These are phyloP conservation scores for Tympanopsis confertula DNA, from an alignment of 2,329 filamentous ascomycete species.

Conservation along the genomic window DNA sequence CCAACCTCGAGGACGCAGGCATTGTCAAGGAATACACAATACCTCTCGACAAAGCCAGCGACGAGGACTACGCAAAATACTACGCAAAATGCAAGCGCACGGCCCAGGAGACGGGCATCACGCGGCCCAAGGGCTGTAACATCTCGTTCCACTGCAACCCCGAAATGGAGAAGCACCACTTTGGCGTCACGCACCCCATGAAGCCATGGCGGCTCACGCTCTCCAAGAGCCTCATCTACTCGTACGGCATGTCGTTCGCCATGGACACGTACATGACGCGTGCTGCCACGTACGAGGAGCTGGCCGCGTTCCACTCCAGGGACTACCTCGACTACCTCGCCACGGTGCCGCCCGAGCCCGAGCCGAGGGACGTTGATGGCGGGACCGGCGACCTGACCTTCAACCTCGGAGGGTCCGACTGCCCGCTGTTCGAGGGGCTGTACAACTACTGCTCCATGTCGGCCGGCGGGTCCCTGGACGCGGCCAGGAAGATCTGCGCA, in stretches of 20 bases:
- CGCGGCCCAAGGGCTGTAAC: conserved; percentile 70
- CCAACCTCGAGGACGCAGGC: conserved; percentile 33
- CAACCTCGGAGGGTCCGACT: conserved; percentile 84
- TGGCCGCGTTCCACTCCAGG: conserved; percentile 72
- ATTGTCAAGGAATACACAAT: conserved; percentile 39
- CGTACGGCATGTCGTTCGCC: conserved; percentile 88
- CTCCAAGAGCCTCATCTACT: conserved; percentile 86
- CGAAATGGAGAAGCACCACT: conserved; percentile 90
- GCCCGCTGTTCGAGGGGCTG: conserved; percentile 88
- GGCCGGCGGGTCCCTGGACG: conserved; percentile 79
- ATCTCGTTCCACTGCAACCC: conserved; percentile 96
- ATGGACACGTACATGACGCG: conserved; percentile 90
- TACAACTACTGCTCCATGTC: conserved; percentile 94
- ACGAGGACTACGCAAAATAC: conserved; percentile 43
- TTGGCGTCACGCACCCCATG: conserved; percentile 95
- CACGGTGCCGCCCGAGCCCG: conserved; percentile 48
- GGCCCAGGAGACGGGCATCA: conserved; percentile 56
- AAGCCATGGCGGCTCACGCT: conserved; percentile 95
- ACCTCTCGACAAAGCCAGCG: conserved; percentile 35
- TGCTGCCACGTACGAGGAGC: conserved; percentile 74
- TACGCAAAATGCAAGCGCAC: conserved; percentile 44
- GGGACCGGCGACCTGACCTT: conserved; percentile 44
- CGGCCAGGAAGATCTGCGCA: conserved; percentile 76
- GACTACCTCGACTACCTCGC: conserved; percentile 89
- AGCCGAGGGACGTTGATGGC: conserved; percentile 51